Base-by-base conservation (phyloP, 768 basidiomycete genomes). In the Boletus patriciae region DNA sequence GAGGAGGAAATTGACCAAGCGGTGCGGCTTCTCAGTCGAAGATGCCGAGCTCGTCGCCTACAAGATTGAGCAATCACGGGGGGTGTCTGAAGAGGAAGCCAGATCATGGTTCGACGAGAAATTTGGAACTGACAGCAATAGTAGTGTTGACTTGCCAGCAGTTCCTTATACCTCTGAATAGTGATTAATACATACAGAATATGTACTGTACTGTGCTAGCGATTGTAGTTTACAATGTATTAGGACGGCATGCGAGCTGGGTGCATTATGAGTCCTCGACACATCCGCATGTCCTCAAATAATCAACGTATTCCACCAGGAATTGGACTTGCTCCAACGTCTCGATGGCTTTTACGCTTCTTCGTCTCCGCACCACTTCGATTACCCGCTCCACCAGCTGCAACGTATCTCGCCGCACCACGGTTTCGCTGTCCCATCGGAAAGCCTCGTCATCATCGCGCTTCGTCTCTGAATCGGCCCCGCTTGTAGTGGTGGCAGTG, bases 251-350 rank as follows among this genome's bases (percentile, higher is more conserved):
- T 13, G 33, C 33, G 33, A 34, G 9, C 29, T 3, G 33, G 34
- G 36, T 4, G 19, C 21, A 21, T 34, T 19, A 49, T 6, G 31
- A 33, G 23, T 29, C 29, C 1, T 1, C 33, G 4, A 23, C 13
- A 34, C 23, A 46, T 41, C 59, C 61, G 42, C 57, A 54, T 12
- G 58, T 56, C 50, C 77, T 68, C 55, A 91, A 66, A 72, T 80
- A 84, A 38, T 86, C 82, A 4, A 92, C 83, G 69, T 83, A 94
- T 31, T 91, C 87, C 0, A 87, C 83, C 47, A 94, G 72, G 66
- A 94, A 94, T 61, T 79, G 75, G 16, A 96, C 96, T 72, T 98
- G 95, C 68, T 97, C 93, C 68, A 90, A 87, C 4, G 93, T 96
- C 70, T 98, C 96, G 40, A 98, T 83, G 2, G 94, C 94, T 70